Evolutionary conservation across 1,139 yeast species (phyloP), one percentile per base, ranked within the genome.

Genomic region (Protomyces inouyei): DNA sequence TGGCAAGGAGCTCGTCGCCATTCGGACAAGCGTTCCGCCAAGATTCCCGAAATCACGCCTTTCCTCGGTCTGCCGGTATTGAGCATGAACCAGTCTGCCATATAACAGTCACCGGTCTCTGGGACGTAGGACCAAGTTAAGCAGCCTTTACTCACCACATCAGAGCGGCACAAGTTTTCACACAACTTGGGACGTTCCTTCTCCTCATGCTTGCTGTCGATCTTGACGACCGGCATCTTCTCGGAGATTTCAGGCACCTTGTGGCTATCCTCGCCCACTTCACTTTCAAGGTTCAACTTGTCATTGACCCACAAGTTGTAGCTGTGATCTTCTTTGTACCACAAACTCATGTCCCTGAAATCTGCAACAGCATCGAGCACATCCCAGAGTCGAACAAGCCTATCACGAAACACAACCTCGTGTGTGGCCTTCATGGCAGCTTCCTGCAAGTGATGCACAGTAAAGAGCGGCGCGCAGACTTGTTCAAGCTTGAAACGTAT

Each of bases 401-500:
- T 53, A 25, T 45, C 35, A 40, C 51, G 53, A 18, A 45, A 23
- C 36, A 56, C 67, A 28, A 52, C 59, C 28, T 67, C 60, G 52
- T 57, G 57, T 21, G 67, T 36, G 32, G 60, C 25, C 38, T 64
- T 57, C 43, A 67, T 65, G 36, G 65, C 65, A n/a, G 56, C 67
- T 57, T 46, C 54, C 14, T 57, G 36, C 18, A 67, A 48, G 60
- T 67, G 69, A 51, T 67, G 69, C 59, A 65, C 67, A n/a, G 65
- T 32, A 61, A 67, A 56, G 36, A 77, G 69, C 14, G 75, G 76
- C 38, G 67, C 65, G 64, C 79, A 77, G 76, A 76, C 64, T 45
- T 67, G 68, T 23, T 70, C 70, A 1, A 18, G 23, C 21, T 43
- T 43, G 48, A 43, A 43, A 18, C 48, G 48, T 5, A 43, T 21